phyloP scores from a whole-genome alignment of 1,284 basidiomycete genomes.

The Apiotrichum mycotoxinovorans region DNA sequence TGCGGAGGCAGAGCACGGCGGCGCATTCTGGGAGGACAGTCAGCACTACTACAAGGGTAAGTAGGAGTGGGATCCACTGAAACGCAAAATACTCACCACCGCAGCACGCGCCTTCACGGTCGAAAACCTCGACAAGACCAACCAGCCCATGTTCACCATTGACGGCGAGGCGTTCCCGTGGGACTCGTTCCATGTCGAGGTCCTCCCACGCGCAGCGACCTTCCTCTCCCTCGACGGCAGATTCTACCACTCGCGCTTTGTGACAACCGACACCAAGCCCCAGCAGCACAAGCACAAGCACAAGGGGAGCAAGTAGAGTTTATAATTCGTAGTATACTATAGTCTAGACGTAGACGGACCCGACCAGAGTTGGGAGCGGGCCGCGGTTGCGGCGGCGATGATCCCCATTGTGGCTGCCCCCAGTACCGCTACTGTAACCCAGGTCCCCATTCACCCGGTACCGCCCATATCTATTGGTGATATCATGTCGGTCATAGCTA shows the following conservation, averaged over 20 bases:
- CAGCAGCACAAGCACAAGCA: constrained; percentile 16
- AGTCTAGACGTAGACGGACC: too few relatives aligned
- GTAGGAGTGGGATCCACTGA: constrained; percentile 41
- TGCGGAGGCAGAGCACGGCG: constrained; percentile 65
- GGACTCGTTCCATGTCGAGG: constrained; percentile 77
- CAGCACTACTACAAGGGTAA: constrained; percentile 69
- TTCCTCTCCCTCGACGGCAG: constrained; percentile 67
- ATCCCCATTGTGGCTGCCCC: too few relatives aligned
- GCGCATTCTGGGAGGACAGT: constrained; percentile 63
- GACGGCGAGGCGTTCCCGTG: constrained; percentile 84
- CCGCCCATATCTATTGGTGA: not conserved
- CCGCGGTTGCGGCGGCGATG: too few relatives aligned
- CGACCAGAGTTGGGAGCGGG: too few relatives aligned
- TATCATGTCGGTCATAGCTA: not conserved
- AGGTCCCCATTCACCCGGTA: not conserved
- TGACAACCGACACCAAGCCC: constrained; percentile 7
- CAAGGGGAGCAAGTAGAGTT: constrained; percentile 15
- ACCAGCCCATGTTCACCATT: constrained; percentile 51
- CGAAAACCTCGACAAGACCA: constrained; percentile 61
- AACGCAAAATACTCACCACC: constrained; percentile 4
- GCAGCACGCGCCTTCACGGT: constrained; percentile 61
- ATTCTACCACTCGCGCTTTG: constrained; percentile 48
- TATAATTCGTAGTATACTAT: too few relatives aligned
- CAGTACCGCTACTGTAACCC: too few relatives aligned
- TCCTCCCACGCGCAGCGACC: constrained; percentile 66